Evolutionary conservation across 129 eudicot species (phyloP).

Genomic region (Helianthus annuus): DNA sequence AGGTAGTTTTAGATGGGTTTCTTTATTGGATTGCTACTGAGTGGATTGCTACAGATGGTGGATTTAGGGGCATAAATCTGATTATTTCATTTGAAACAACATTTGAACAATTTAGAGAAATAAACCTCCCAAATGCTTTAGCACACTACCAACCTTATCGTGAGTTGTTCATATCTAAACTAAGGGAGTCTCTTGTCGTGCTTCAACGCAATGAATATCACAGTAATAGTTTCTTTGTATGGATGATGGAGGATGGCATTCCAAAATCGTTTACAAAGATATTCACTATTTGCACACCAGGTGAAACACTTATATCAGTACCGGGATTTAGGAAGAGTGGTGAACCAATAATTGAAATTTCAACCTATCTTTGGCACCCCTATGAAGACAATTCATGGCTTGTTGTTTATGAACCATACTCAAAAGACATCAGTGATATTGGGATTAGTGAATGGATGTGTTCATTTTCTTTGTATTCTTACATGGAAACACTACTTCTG

Average conservation of each 20-base stretch:
- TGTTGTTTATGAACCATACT: too few relatives aligned
- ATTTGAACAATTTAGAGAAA: not conserved
- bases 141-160: not conserved
- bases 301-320: too few relatives aligned
- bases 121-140: not conserved
- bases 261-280: too few relatives aligned
- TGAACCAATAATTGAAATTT: too few relatives aligned
- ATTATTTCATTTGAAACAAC: not conserved
- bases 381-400: too few relatives aligned
- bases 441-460: too few relatives aligned
- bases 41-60: not conserved
- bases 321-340: too few relatives aligned
- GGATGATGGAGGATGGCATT: not conserved
- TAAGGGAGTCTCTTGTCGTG: not conserved
- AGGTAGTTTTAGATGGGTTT: not conserved
- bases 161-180: not conserved
- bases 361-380: too few relatives aligned
- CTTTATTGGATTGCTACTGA: not conserved
- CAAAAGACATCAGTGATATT: too few relatives aligned
- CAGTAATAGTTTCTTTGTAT: not conserved
- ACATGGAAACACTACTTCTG: too few relatives aligned
- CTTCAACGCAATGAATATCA: not conserved
- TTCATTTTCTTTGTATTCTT: too few relatives aligned
- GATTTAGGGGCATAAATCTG: not conserved
- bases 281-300: too few relatives aligned